These are phyloP conservation scores for Saussurea involucrata DNA, from an alignment of 129 eudicot species.

Conservation along the genomic window DNA sequence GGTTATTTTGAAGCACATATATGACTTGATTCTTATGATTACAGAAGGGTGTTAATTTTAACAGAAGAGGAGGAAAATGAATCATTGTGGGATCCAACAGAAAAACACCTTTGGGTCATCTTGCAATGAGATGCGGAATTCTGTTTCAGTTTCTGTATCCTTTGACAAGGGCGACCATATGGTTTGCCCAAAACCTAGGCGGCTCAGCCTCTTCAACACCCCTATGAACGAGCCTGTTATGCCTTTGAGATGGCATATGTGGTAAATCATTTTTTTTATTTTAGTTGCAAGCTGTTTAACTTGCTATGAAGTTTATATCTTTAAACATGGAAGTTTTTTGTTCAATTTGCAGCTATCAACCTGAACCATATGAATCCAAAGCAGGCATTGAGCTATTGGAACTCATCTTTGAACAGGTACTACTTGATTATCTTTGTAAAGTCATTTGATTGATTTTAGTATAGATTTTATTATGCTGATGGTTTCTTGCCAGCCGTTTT, in stretches of 20 bases:
- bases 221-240: constrained; percentile 38
- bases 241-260: constrained; percentile 61
- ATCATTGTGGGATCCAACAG: constrained; percentile 58
- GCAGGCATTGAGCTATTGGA: constrained; percentile 83
- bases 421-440: not conserved
- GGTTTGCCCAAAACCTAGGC: constrained; percentile 85
- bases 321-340: not conserved
- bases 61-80: constrained; percentile 25
- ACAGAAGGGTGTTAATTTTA: not conserved
- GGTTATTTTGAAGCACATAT: not conserved
- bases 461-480: not conserved
- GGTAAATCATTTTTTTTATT: constrained; percentile 30
- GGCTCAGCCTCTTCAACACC: constrained; percentile 38
- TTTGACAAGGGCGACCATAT: constrained; percentile 36
- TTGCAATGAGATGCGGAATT: constrained; percentile 61
- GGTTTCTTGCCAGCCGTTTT: not conserved
- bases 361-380: constrained; percentile 65
- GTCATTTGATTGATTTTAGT: not conserved
- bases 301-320: not conserved
- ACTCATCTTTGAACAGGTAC: constrained; percentile 69
- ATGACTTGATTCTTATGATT: not conserved
- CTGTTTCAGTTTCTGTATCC: constrained; percentile 36
- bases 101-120: constrained; percentile 34
- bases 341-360: constrained; percentile 51
- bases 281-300: not conserved